A percentile compares a stretch with the other conserved stretches of the same genome.
phyloP scores from a whole-genome alignment of 179 eudicot species.

The Beta macrorhiza region DNA sequence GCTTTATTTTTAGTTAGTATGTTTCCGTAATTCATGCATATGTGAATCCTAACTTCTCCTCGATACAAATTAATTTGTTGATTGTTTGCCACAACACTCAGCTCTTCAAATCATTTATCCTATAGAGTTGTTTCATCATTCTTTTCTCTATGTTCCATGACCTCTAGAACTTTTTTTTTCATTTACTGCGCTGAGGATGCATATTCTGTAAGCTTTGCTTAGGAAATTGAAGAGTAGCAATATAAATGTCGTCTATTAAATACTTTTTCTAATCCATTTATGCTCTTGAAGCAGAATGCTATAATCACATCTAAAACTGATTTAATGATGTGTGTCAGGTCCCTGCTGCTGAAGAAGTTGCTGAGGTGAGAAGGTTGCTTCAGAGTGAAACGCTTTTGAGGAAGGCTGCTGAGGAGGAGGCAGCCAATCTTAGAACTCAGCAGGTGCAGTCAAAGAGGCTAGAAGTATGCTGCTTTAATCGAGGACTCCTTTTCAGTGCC shows the following conservation, averaged over 20 bases:
- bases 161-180: neutral
- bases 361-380: constrained; percentile 55
- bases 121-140: neutral
- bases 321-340: constrained; percentile 16
- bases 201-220: neutral
- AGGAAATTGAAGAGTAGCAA: neutral
- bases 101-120: too few species aligned
- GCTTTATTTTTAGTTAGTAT: neutral
- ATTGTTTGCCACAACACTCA: neutral
- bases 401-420: constrained; percentile 71
- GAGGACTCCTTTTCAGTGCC: constrained; percentile 9
- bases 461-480: constrained; percentile 52
- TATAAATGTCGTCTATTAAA: neutral
- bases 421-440: constrained; percentile 61
- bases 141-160: neutral
- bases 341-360: constrained; percentile 43
- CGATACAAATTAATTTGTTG: neutral
- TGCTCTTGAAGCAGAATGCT: neutral
- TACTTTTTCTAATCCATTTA: neutral
- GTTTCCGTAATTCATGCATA: neutral
- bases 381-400: constrained; percentile 56
- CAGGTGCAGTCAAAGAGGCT: constrained; percentile 50
- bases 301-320: constrained; percentile 7
- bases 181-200: neutral
- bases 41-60: neutral